Percentiles rank a stretch among this genome's conserved stretches.
Evolutionary conservation across 129 eudicot genomes (phyloP).

Genomic region (Logfia minima): DNA sequence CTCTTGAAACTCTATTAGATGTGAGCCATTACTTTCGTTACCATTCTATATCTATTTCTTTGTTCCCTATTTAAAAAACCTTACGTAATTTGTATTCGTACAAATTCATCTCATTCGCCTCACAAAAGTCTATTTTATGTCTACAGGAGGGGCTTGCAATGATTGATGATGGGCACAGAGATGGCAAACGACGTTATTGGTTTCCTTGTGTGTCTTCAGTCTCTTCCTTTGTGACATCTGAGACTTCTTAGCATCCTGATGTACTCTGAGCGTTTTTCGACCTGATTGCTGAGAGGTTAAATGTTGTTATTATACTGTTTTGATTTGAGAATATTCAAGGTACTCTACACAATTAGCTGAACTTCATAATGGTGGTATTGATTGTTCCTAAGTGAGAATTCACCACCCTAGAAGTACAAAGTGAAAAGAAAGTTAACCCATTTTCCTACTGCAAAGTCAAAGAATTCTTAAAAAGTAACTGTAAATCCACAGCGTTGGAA

Average conservation of each 20-base stretch:
- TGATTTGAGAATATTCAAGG: constrained; percentile 13
- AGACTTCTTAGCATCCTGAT: constrained; percentile 16
- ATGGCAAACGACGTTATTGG: constrained; percentile 83
- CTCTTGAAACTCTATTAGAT: constrained; percentile 80
- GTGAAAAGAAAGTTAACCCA: neutral
- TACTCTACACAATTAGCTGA: neutral
- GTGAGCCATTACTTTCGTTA: constrained; percentile 41
- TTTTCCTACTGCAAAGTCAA: neutral
- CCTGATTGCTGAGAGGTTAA: constrained; percentile 7
- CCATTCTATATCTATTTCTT: neutral
- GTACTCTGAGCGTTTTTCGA: neutral
- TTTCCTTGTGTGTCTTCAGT: constrained; percentile 94
- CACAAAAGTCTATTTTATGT: neutral
- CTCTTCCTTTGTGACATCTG: constrained; percentile 69
- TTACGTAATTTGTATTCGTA: neutral
- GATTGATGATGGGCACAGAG: constrained; percentile 91
- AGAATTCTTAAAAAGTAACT: neutral
- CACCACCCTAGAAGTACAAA: neutral
- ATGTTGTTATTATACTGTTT: constrained; percentile 27
- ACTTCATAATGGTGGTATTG: neutral
- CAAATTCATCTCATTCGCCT: neutral
- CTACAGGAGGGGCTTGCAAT: constrained; percentile 95
- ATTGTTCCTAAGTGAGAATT: constrained; percentile 2
- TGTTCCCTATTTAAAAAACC: neutral
- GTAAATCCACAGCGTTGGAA: neutral